Conservation (phyloP, 1,139 yeast species). For the Eremothecium coryli region DNA sequence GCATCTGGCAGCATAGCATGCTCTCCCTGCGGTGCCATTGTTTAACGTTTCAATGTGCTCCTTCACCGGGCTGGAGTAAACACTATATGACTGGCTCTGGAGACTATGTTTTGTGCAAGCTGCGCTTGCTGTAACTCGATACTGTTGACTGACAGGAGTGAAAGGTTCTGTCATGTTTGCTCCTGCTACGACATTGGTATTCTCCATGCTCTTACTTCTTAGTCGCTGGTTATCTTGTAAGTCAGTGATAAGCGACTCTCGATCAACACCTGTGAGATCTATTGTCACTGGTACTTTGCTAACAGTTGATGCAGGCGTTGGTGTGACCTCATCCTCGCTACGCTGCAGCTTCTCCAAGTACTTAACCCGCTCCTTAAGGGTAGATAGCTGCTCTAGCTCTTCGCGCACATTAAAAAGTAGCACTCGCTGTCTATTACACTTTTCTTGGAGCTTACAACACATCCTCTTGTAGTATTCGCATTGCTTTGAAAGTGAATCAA, state of each 20-base stretch:
- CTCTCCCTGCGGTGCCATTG: too few species aligned
- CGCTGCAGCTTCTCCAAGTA: conserved; percentile 13
- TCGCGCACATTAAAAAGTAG: conserved; percentile 19
- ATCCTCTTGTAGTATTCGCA: conserved; percentile 19
- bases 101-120: too few species aligned
- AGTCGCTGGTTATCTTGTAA: conserved; percentile 15
- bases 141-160: too few species aligned
- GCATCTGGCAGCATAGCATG: too few species aligned
- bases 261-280: conserved; percentile 17
- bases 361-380: conserved; percentile 13
- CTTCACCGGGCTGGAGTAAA: too few species aligned
- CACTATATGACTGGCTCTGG: too few species aligned
- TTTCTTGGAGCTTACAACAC: conserved; percentile 19
- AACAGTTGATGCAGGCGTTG: conserved; percentile 10
- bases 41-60: too few species aligned
- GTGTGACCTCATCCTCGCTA: conserved; percentile 3
- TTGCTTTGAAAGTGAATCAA: too few species aligned
- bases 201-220: conserved; percentile 5
- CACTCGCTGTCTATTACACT: conserved; percentile 22
- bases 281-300: conserved; percentile 18
- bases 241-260: conserved; percentile 14
- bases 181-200: conserved; percentile 9
- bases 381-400: conserved; percentile 19
- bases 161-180: conserved; percentile 8
- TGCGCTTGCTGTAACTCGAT: too few species aligned